These are phyloP conservation scores for Umbilicus rupestris DNA, from an alignment of 164 flowering plant species.

Conservation along the genomic window DNA sequence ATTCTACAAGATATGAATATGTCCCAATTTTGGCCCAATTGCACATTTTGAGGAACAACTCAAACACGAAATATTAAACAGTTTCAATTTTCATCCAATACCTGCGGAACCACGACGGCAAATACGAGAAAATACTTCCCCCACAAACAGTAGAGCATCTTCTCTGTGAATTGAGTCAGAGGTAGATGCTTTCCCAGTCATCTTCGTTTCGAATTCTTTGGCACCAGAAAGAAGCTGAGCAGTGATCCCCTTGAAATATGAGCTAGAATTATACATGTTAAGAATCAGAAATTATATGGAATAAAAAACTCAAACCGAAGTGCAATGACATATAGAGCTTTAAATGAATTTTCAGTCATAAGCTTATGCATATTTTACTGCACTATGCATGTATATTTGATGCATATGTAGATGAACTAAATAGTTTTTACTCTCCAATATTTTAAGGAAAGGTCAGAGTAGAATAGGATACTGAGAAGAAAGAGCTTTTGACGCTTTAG, in stretches of 20 bases:
- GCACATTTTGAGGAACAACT: background rate
- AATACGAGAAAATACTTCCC: constrained; percentile 76
- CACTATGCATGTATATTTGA: background rate
- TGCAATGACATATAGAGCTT: background rate
- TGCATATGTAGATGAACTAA: background rate
- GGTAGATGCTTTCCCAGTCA: constrained; percentile 10
- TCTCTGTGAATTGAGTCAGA: constrained; percentile 15
- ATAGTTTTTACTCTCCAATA: background rate
- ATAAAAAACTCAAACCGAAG: background rate
- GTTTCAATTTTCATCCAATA: constrained; percentile 15
- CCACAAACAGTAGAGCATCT: constrained; percentile 50
- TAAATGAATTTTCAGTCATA: background rate
- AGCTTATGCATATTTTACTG: background rate
- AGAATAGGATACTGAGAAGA: constrained; percentile 84
- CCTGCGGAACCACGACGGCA: constrained; percentile 91
- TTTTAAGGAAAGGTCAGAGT: background rate
- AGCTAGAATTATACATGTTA: constrained; percentile 35
- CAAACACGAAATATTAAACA: background rate
- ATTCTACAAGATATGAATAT: background rate
- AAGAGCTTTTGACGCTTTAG: constrained; percentile 46
- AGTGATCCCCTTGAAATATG: constrained; percentile 58
- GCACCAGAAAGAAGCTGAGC: constrained; percentile 59
- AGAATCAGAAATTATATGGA: constrained; percentile 21
- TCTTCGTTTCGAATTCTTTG: constrained; percentile 29
- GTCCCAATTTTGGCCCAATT: background rate